Evolutionary conservation across 306 rosid genomes (phyloP).

Genomic region (Gastrolobium villosum): DNA sequence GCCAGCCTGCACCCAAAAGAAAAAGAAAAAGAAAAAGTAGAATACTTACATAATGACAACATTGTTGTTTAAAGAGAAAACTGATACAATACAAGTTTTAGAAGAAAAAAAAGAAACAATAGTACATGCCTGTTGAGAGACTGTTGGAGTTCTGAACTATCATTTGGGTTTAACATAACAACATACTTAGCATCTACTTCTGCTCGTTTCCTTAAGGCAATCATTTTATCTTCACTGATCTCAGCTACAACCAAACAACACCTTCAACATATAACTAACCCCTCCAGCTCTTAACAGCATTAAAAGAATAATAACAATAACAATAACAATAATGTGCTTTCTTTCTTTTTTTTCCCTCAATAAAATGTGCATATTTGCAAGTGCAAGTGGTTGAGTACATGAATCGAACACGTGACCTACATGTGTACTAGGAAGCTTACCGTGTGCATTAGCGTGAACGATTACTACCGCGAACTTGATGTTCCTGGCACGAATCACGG

Average conservation of each 20-base stretch:
- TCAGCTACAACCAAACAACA: slow-evolving; percentile 63
- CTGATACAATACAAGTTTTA: neutral
- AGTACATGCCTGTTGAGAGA: slow-evolving; percentile 69
- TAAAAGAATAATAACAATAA: neutral
- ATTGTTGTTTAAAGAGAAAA: slow-evolving; percentile 2
- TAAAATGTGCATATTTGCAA: neutral
- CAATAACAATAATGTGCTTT: neutral
- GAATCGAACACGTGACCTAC: no score
- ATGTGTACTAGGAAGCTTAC: slow-evolving; percentile 40
- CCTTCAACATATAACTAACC: slow-evolving; percentile 24
- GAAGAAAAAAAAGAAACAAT: neutral
- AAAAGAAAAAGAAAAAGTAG: neutral
- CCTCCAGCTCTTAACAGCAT: neutral
- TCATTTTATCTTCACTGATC: slow-evolving; percentile 85
- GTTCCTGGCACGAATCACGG: slow-evolving; percentile 71
- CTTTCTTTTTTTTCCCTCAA: no score
- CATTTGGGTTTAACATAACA: slow-evolving; percentile 65
- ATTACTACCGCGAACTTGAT: slow-evolving; percentile 72
- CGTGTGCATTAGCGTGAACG: slow-evolving; percentile 64
- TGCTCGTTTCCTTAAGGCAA: slow-evolving; percentile 89
- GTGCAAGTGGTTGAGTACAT: no score
- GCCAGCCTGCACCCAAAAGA: slow-evolving; percentile 67
- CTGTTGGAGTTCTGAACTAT: slow-evolving; percentile 63
- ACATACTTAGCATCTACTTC: slow-evolving; percentile 84
- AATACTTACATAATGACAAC: neutral